These are phyloP conservation scores for Anthoceros angustus DNA, from an alignment of 225 moss, liverwort and hornwort genomes.

Conservation along the genomic window DNA sequence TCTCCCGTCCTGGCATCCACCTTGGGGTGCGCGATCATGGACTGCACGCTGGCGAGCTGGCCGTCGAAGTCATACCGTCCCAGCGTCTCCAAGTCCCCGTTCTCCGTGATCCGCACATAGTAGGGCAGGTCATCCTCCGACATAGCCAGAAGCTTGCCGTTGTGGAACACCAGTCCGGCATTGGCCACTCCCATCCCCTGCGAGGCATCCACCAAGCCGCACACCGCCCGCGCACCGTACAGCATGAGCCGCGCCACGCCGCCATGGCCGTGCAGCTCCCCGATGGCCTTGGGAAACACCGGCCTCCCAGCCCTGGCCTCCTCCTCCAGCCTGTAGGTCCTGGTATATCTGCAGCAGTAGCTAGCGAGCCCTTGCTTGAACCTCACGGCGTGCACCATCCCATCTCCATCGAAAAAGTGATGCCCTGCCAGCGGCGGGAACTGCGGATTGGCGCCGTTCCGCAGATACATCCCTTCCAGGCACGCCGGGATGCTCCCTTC, in stretches of 20 bases:
- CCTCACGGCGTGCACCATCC: slow-evolving; percentile 85
- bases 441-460: slow-evolving; percentile 86
- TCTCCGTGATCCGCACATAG: slow-evolving; percentile 29
- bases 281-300: slow-evolving; percentile 78
- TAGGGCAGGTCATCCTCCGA: slow-evolving; percentile 87
- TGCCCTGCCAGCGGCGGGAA: slow-evolving; percentile 63
- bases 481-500: slow-evolving; percentile 36
- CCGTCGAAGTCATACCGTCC: slow-evolving; percentile 66
- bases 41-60: slow-evolving; percentile 32
- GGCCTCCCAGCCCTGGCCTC: slow-evolving; percentile 45
- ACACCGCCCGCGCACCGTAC: slow-evolving; percentile 42
- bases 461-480: slow-evolving; percentile 55
- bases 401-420: slow-evolving; percentile 90
- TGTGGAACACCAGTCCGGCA: slow-evolving; percentile 64
- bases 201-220: slow-evolving; percentile 52
- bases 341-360: slow-evolving; percentile 67
- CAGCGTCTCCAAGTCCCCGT: slow-evolving; percentile 54
- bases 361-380: slow-evolving; percentile 39
- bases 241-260: slow-evolving; percentile 61
- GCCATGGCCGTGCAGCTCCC: slow-evolving; percentile 78
- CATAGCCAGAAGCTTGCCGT: slow-evolving; percentile 55
- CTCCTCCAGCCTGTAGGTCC: slow-evolving; percentile 56
- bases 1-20: slow-evolving; percentile 49
- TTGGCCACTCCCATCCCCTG: slow-evolving; percentile 96
- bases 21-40: slow-evolving; percentile 97